Conservation (phyloP, 2,329 filamentous ascomycete species). For the Phaeosphaeria sp. region DNA sequence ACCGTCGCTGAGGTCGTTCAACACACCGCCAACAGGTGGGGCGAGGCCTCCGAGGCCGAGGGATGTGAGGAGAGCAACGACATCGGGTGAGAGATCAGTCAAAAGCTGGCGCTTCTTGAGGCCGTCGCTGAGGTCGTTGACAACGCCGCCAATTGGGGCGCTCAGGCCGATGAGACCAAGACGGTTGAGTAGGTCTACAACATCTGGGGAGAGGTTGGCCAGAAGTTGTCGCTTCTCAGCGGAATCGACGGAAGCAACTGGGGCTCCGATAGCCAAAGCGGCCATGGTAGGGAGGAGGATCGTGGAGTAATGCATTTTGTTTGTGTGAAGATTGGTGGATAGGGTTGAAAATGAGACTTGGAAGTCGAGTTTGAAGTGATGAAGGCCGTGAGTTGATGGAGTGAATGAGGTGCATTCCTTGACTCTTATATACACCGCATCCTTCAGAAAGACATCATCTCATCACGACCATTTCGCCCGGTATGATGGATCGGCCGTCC, state of each 20-base stretch:
- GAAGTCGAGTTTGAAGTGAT: neutral
- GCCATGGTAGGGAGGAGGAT: neutral
- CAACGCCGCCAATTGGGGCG: neutral
- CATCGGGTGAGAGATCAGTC: neutral
- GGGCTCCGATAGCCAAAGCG: neutral
- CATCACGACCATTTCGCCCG: neutral
- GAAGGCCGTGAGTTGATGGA: neutral
- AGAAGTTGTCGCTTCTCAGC: neutral
- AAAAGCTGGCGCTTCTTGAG: neutral
- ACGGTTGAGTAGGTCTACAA: neutral
- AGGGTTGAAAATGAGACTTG: neutral
- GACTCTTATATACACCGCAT: neutral
- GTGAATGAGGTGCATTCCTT: neutral
- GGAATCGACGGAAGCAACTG: neutral
- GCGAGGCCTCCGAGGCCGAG: neutral
- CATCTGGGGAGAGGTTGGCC: neutral
- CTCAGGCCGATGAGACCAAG: neutral
- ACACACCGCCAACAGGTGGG: neutral
- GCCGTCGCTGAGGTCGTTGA: neutral
- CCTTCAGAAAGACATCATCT: neutral
- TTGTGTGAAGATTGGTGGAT: neutral
- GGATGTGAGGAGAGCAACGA: neutral
- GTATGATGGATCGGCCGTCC: neutral
- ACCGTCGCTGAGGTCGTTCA: neutral
- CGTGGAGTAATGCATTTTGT: neutral